A percentile compares a stretch with the other conserved stretches of the same genome.
Conservation (phyloP, 208 protist genomes). For the Herpetomonas muscarum region DNA sequence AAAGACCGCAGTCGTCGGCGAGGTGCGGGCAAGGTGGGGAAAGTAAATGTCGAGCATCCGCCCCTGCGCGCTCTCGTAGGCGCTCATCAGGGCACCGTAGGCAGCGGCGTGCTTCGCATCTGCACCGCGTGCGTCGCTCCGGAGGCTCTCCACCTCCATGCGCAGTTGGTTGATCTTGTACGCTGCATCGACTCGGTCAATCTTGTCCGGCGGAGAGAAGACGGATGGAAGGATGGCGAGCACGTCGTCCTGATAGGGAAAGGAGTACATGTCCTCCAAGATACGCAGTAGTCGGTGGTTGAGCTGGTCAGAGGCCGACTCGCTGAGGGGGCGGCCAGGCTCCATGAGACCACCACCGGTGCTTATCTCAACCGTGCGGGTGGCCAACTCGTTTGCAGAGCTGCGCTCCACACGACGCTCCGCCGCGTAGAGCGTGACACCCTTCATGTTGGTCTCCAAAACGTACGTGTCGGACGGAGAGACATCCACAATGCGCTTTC, state of each 20-base stretch:
- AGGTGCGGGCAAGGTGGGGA: slow-evolving; percentile 33
- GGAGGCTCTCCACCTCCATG: slow-evolving; percentile 35
- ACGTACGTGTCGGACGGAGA: slow-evolving; percentile 80
- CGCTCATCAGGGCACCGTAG: slow-evolving; percentile 15
- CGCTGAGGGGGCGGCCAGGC: not conserved
- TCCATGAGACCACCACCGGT: slow-evolving; percentile 1
- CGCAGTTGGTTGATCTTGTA: slow-evolving; percentile 58
- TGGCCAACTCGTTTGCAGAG: slow-evolving; percentile 49
- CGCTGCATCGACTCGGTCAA: slow-evolving; percentile 73
- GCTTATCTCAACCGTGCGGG: slow-evolving; percentile 32
- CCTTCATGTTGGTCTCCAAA: slow-evolving; percentile 72
- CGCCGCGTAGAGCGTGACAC: slow-evolving; percentile 59
- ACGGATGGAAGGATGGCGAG: slow-evolving; percentile 41
- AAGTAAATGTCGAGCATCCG: slow-evolving; percentile 61
- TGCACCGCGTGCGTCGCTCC: not conserved
- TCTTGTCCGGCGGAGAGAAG: slow-evolving; percentile 79
- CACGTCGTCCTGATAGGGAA: slow-evolving; percentile 50
- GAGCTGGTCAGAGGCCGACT: slow-evolving; percentile 1
- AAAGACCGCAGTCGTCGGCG: slow-evolving; percentile 18
- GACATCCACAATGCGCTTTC: slow-evolving; percentile 20
- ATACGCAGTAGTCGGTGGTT: slow-evolving; percentile 21
- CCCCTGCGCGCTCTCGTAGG: slow-evolving; percentile 34
- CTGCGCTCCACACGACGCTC: slow-evolving; percentile 57
- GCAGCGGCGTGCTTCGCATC: slow-evolving; percentile 1
- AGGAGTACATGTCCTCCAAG: slow-evolving; percentile 37